Evolutionary conservation across 2,329 filamentous ascomycete species (phyloP).

Genomic region (Sporothrix pseudoabietina): DNA sequence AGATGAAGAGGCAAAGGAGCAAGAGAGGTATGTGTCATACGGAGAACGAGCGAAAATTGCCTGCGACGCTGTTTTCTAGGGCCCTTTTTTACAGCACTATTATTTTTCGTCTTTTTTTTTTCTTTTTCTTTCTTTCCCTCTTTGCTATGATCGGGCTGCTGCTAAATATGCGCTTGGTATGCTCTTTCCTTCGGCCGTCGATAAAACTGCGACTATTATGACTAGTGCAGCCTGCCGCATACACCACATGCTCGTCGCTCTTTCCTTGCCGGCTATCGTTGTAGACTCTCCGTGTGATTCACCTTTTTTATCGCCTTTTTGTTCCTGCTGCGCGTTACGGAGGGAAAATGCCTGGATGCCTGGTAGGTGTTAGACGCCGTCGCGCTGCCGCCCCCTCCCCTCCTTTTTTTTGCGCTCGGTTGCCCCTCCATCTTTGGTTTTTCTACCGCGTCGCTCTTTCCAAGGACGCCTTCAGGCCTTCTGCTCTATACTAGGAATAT

Average conservation of each 20-base stretch:
- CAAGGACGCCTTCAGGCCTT: neutral
- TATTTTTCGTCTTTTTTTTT: slow-evolving; percentile 14
- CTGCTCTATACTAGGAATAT: neutral
- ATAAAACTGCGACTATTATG: slow-evolving; percentile 17
- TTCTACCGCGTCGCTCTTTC: slow-evolving; percentile 12
- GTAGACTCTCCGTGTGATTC: neutral
- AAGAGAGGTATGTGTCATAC: slow-evolving; percentile 22
- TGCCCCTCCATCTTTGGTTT: slow-evolving; percentile 26
- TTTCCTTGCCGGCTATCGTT: slow-evolving; percentile 1
- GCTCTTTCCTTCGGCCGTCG: slow-evolving; percentile 20
- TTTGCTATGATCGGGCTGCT: neutral
- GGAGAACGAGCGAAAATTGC: slow-evolving; percentile 19
- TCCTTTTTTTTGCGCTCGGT: slow-evolving; percentile 21
- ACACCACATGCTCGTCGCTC: neutral
- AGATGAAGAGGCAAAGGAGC: neutral
- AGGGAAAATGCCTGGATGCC: neutral
- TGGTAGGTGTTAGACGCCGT: neutral
- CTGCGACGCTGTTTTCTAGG: slow-evolving; percentile 29
- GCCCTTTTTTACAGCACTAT: slow-evolving; percentile 25
- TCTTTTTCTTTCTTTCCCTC: neutral
- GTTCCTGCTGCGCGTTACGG: slow-evolving; percentile 10
- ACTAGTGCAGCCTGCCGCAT: slow-evolving; percentile 24
- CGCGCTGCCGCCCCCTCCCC: neutral
- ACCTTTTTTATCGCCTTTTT: neutral
- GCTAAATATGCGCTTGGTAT: slow-evolving; percentile 18